Conservation (phyloP, 2,329 filamentous ascomycete genomes). For the Hypoxylon sp. region DNA sequence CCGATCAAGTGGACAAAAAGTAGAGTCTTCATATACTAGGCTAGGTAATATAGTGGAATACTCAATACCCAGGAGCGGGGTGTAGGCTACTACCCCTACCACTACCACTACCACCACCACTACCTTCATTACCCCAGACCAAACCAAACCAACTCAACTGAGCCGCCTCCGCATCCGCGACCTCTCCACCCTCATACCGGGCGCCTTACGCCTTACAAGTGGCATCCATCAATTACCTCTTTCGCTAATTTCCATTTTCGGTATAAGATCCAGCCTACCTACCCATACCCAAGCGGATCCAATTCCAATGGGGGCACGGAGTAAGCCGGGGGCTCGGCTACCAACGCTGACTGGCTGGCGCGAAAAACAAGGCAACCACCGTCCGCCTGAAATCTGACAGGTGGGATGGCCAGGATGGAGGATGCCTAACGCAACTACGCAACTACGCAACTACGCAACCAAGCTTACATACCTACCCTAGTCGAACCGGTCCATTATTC, state of each 20-base stretch:
- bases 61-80: not conserved
- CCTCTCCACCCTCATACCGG: not conserved
- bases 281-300: not conserved
- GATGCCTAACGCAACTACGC: constrained; percentile 11
- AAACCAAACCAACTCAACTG: too few relatives aligned
- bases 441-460: too few relatives aligned
- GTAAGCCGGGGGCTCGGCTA: not conserved
- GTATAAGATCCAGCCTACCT: not conserved
- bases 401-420: too few relatives aligned
- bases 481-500: too few relatives aligned
- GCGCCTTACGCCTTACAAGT: constrained; percentile 3
- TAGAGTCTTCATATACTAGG: not conserved
- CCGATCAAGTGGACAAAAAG: not conserved
- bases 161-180: too few relatives aligned
- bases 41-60: not conserved
- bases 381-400: constrained; percentile 11
- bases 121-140: not conserved
- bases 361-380: constrained; percentile 30
- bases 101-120: not conserved
- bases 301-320: constrained; percentile 10
- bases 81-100: not conserved
- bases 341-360: constrained; percentile 4
- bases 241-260: not conserved
- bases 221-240: not conserved
- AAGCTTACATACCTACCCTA: too few relatives aligned